Evolutionary conservation across 306 rosid species (phyloP).

Genomic region (Sesbania bispinosa): DNA sequence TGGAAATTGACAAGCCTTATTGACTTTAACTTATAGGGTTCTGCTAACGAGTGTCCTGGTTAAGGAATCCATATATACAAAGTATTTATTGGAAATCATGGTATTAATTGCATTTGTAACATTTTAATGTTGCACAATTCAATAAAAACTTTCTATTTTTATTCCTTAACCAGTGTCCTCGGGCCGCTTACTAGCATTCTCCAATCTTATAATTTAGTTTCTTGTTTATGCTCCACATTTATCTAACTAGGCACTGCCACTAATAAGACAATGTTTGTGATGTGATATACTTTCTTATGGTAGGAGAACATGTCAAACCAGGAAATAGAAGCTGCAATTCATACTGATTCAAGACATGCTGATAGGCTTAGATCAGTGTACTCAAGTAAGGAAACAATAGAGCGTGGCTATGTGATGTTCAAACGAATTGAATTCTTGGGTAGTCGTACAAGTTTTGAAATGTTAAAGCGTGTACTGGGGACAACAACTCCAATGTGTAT

Average conservation of each 20-base stretch:
- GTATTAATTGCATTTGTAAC: no score
- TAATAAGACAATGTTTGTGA: not conserved
- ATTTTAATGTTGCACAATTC: no score
- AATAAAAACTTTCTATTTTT: not conserved
- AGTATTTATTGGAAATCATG: no score
- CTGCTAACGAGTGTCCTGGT: no score
- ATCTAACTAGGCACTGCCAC: not conserved
- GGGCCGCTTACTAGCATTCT: no score
- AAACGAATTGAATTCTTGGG: constrained; percentile 81
- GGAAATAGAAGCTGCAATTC: constrained; percentile 86
- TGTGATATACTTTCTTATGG: not conserved
- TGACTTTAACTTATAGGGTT: no score
- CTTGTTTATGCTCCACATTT: not conserved
- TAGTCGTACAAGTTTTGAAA: constrained; percentile 82
- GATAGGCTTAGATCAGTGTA: constrained; percentile 81
- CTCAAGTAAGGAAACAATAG: constrained; percentile 60
- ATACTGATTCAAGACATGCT: constrained; percentile 87
- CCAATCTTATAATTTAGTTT: no score
- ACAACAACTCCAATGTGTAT: constrained; percentile 87
- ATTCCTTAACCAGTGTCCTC: no score
- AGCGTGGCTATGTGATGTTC: constrained; percentile 51
- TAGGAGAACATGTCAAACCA: constrained; percentile 81
- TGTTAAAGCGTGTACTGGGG: constrained; percentile 86
- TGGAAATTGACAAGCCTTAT: not conserved
- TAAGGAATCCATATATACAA: no score